Base-by-base conservation (phyloP, 2,329 filamentous ascomycete genomes). In the Aspergillus calidoustus region DNA sequence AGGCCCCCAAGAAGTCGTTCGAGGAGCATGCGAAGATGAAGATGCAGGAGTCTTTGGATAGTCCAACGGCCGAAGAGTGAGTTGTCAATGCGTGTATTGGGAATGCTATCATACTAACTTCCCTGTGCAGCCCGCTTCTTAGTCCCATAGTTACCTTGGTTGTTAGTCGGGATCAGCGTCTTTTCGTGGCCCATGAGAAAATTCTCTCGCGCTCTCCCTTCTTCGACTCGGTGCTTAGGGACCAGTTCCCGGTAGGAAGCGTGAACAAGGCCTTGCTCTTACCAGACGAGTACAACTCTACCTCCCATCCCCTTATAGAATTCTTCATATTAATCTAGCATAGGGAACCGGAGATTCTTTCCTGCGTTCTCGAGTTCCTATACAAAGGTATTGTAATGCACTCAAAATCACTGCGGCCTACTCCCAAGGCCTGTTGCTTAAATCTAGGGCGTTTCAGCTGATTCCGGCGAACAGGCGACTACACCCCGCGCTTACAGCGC, bases 181-280 rank as follows among this genome's bases (percentile, higher is more conserved):
- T 97, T 77, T 97, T 97, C 84, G 93, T 93, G 72, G 93, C 93
- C 74, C 93, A 97, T 80, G 92, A 97, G 84, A 91, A 97, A 80
- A 89, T 97, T 73, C 87, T 97, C 68, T 87, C 87, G 74, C 87
- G 91, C 79, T 94, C 92, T 76, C 90, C 92, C 68, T 96, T 91
- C 80, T 96, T 97, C 79, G 85, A 87, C 71, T 84, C 86, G 73
- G 86, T 87, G 70, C 86, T 92, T 73, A 88, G 87, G 72, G 87
- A 86, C 75, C 87, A 90, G 76, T 91, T 90, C 81, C 86, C 89
- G 78, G 89, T 91, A 76, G 85, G 81, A 63, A 78, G 80, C 80
- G 82, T 87, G 85, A 88, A 91, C 83, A 86, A 91, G 87, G 87
- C 92, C 86, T 79, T 92, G 87, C 79, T 89, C 87, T 83, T 91